Base-by-base conservation (phyloP, 192 early-diverging fungal species). In the Tieghemiomyces parasiticus region DNA sequence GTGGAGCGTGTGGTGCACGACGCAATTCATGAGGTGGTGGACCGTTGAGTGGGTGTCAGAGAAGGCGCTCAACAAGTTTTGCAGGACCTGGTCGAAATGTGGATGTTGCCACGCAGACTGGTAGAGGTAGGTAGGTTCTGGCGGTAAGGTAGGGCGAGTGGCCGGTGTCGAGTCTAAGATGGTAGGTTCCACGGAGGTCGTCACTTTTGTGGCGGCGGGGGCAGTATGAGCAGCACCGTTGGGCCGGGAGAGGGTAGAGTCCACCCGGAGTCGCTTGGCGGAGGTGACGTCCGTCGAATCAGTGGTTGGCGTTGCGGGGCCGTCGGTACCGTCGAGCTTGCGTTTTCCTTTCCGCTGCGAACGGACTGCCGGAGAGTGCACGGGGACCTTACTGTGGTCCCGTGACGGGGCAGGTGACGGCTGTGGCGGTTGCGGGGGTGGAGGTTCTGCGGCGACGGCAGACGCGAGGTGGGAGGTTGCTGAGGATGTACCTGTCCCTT, bases 91-190 rank as follows among this genome's bases (percentile, higher is more conserved):
- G 35, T 33, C 33, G 33, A 33, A 56, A 19, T 32, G 2, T 1
- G 54, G 54, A 32, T 56, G 54, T 24, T 56, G 54, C 54, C 54
- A 56, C 16, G 14, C 22, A 26, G 22, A 1, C 24, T 25, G 24
- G 22, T n/a, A n/a, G n/a, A n/a, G n/a, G n/a, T n/a, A n/a, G n/a
- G n/a, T n/a, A n/a, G n/a, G n/a, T n/a, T n/a, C n/a, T n/a, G n/a
- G 49, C 49, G 49, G 49, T 25, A 25, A 13, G 49, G 49, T 50
- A 50, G 4, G 26, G 22, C 22, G n/a, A n/a, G n/a, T n/a, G 49
- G 22, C 12, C 12, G 49, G 26, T 26, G 49, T 16, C 31, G 30
- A 16, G 24, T 25, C 33, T 56, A 2, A 13, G 54, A 10, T 16
- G 33, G 16, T 56, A 16, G 35, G 29, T 38, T n/a, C 24, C 14